Conservation (phyloP, 2,329 filamentous ascomycete species). For the Beauveria brongniartii region DNA sequence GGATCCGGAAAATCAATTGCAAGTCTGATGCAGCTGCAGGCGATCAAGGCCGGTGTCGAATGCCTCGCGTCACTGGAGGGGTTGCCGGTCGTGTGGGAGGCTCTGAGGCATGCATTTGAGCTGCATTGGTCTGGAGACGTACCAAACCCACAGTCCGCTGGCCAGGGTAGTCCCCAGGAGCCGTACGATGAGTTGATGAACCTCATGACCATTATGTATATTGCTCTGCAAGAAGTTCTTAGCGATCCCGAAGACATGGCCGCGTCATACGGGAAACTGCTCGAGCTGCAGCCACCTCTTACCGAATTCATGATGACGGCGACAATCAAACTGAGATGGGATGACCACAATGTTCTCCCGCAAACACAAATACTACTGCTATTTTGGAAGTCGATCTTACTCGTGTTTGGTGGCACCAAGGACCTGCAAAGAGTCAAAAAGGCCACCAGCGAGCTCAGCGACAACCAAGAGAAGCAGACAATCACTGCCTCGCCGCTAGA, state of each 20-base stretch:
- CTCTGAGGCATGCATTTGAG: constrained; percentile 41
- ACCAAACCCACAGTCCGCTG: constrained; percentile 24
- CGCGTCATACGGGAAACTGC: constrained; percentile 39
- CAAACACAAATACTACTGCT: constrained; percentile 70
- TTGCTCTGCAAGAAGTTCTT: constrained; percentile 48
- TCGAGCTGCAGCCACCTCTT: constrained; percentile 56
- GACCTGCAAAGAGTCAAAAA: constrained; percentile 68
- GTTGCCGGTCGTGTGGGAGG: constrained; percentile 42
- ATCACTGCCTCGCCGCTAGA: constrained; percentile 92
- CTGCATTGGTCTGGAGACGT: constrained; percentile 44
- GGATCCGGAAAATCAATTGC: constrained; percentile 37
- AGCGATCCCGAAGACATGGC: constrained; percentile 43
- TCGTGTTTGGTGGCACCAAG: constrained; percentile 72
- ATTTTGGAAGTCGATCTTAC: constrained; percentile 84
- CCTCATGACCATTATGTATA: constrained; percentile 55
- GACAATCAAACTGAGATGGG: constrained; percentile 63
- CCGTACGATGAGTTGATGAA: constrained; percentile 54
- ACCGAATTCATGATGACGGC: constrained; percentile 65
- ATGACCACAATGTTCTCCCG: constrained; percentile 53
- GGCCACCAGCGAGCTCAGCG: constrained; percentile 55
- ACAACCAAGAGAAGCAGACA: constrained; percentile 60
- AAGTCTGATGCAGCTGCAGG: constrained; percentile 47
- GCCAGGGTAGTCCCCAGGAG: constrained; percentile 35
- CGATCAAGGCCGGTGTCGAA: constrained; percentile 47
- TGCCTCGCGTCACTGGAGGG: constrained; percentile 44